Conservation (phyloP, 2,329 filamentous ascomycete genomes). For the Neofusicoccum sp. region DNA sequence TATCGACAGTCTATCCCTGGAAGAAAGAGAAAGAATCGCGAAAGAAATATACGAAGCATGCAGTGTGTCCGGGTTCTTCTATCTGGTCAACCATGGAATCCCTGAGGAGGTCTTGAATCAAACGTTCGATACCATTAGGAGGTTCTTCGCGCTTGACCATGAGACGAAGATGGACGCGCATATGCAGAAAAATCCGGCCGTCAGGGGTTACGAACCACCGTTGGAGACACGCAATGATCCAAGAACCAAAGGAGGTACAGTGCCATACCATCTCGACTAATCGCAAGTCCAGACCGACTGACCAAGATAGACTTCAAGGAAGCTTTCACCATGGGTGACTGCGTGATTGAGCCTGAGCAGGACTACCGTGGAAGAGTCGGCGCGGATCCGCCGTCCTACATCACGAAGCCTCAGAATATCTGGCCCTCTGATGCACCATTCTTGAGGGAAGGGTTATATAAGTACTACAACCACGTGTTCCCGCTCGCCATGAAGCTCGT, state of each 20-base stretch:
- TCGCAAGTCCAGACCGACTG: neutral
- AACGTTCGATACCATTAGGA: constrained; percentile 3
- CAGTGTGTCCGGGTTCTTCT: constrained; percentile 15
- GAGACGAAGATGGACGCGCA: constrained; percentile 6
- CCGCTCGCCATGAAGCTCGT: constrained; percentile 38
- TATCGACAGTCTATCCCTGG: constrained; percentile 4
- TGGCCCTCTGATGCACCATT: constrained; percentile 38
- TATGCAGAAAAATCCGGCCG: constrained; percentile 12
- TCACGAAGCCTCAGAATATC: constrained; percentile 30
- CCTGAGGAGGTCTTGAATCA: neutral
- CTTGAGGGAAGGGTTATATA: constrained; percentile 35
- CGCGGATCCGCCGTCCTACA: neutral
- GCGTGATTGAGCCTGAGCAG: constrained; percentile 42
- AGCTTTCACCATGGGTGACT: constrained; percentile 44
- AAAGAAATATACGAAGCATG: constrained; percentile 1
- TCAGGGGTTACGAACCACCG: constrained; percentile 1
- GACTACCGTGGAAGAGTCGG: constrained; percentile 25
- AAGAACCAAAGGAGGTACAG: constrained; percentile 11
- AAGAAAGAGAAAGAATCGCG: constrained; percentile 2
- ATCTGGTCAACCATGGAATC: constrained; percentile 11
- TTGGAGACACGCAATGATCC: constrained; percentile 9
- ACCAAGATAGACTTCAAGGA: constrained; percentile 31
- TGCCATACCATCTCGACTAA: neutral
- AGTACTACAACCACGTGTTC: constrained; percentile 37
- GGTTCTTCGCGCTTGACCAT: constrained; percentile 4